phyloP scores from a whole-genome alignment of 352 stramenopile genomes.

The Pythium sp. region DNA sequence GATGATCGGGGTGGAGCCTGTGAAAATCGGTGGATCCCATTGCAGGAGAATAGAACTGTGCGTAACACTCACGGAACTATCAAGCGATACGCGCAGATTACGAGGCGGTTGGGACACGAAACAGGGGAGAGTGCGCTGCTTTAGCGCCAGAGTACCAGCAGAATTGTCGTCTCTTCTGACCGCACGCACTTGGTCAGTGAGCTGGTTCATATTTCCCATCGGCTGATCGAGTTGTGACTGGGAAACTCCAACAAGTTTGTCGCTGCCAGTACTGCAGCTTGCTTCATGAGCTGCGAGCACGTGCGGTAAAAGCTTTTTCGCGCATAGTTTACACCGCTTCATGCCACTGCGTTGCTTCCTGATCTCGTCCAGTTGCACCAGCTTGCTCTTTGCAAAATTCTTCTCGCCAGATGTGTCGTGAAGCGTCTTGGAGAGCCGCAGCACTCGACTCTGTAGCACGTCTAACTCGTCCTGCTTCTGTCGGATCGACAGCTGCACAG shows the following conservation, averaged over 20 bases:
- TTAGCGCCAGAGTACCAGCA: neutral
- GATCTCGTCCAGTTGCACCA: constrained; percentile 35
- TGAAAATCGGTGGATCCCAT: constrained; percentile 77
- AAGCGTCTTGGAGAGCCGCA: constrained; percentile 39
- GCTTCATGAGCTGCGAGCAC: constrained; percentile 28
- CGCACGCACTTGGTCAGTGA: constrained; percentile 16
- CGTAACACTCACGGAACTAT: constrained; percentile 19
- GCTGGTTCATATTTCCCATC: constrained; percentile 24
- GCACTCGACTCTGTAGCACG: constrained; percentile 44
- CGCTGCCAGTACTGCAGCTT: constrained; percentile 3
- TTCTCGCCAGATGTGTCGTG: constrained; percentile 37
- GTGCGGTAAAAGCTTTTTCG: constrained; percentile 29
- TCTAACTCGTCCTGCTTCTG: constrained; percentile 46
- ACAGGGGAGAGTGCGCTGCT: constrained; percentile 9
- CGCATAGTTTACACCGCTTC: constrained; percentile 31
- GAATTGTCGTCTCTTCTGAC: constrained; percentile 1
- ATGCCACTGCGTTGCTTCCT: constrained; percentile 27
- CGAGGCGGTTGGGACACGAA: constrained; percentile 70
- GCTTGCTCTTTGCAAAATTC: constrained; percentile 41
- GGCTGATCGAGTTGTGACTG: constrained; percentile 7
- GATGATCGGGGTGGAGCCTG: constrained; percentile 53
- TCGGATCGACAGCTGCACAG: constrained; percentile 38
- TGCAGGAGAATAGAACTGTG: constrained; percentile 45
- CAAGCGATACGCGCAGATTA: constrained; percentile 40
- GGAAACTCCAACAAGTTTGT: neutral